A percentile compares a stretch with the other conserved stretches of the same genome.
Evolutionary conservation across 352 stramenopile genomes (phyloP).

Genomic region (Phytophthora pinifolia): DNA sequence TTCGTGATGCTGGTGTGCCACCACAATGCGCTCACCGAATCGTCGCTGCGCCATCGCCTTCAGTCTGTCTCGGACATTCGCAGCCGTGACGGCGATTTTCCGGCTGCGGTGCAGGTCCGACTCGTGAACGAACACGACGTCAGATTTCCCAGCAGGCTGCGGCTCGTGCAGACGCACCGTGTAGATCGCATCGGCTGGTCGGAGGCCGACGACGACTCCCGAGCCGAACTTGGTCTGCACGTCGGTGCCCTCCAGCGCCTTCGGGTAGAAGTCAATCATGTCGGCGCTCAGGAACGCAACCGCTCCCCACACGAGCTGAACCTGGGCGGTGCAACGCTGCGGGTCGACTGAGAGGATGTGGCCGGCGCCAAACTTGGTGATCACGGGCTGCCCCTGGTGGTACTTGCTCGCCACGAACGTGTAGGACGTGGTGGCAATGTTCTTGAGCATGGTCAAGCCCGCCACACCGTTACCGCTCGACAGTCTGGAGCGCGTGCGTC

Average conservation of each 20-base stretch:
- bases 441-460: slow-evolving; percentile 56
- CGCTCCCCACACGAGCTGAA: slow-evolving; percentile 68
- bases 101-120: slow-evolving; percentile 56
- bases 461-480: slow-evolving; percentile 19
- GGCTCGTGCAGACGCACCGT: slow-evolving; percentile 60
- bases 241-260: slow-evolving; percentile 72
- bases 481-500: slow-evolving; percentile 15
- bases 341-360: slow-evolving; percentile 60
- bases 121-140: slow-evolving; percentile 77
- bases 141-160: slow-evolving; percentile 44
- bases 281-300: slow-evolving; percentile 57
- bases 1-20: slow-evolving; percentile 36
- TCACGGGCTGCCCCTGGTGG: slow-evolving; percentile 69
- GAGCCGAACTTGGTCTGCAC: slow-evolving; percentile 77
- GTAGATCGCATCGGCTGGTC: slow-evolving; percentile 71
- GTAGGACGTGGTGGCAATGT: slow-evolving; percentile 61
- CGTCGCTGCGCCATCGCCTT: slow-evolving; percentile 44
- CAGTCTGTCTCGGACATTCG: slow-evolving; percentile 53
- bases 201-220: slow-evolving; percentile 62
- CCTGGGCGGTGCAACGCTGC: slow-evolving; percentile 45
- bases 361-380: slow-evolving; percentile 67
- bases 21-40: slow-evolving; percentile 45
- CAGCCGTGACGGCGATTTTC: slow-evolving; percentile 44
- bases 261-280: slow-evolving; percentile 70
- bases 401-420: slow-evolving; percentile 72